A percentile compares a stretch with the other conserved stretches of the same genome.
Conservation (phyloP, 1,284 basidiomycete genomes). For the Papiliotrema flavescens region DNA sequence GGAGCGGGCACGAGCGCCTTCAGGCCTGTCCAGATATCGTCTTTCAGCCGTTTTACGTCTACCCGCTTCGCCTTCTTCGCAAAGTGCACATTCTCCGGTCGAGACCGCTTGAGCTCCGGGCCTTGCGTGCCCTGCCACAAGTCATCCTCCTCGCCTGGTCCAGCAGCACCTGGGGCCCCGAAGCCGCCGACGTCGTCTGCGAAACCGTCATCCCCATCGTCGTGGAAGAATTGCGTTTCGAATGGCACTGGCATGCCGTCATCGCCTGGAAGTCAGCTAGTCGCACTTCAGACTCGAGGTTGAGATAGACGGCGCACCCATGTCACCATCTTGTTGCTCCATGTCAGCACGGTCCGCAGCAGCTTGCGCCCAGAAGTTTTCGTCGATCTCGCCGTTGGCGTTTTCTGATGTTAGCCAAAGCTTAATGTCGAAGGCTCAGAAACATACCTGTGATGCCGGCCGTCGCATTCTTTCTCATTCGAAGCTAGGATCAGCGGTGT, state of each 20-base stretch:
- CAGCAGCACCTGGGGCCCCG: slow-evolving; percentile 44
- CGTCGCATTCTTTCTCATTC: slow-evolving; percentile 61
- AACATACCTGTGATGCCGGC: slow-evolving; percentile 17
- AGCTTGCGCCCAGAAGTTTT: slow-evolving; percentile 91
- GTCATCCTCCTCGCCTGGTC: slow-evolving; percentile 68
- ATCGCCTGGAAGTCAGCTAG: slow-evolving; percentile 30
- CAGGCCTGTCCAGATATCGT: slow-evolving; percentile 93
- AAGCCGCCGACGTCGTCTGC: slow-evolving; percentile 60
- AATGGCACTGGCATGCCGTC: slow-evolving; percentile 66
- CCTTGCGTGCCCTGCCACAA: slow-evolving; percentile 76
- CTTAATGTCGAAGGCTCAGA: neutral
- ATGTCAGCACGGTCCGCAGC: slow-evolving; percentile 71
- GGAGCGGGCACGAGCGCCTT: slow-evolving; percentile 61
- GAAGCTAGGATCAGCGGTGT: slow-evolving; percentile 55
- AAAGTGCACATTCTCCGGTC: slow-evolving; percentile 89
- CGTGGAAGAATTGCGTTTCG: slow-evolving; percentile 96
- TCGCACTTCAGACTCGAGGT: neutral
- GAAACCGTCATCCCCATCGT: slow-evolving; percentile 65
- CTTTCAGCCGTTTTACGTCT: slow-evolving; percentile 94
- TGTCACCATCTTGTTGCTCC: slow-evolving; percentile 57
- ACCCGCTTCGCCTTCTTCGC: slow-evolving; percentile 95
- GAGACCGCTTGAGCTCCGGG: slow-evolving; percentile 66
- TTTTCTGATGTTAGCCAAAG: slow-evolving; percentile 14
- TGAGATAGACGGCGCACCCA: slow-evolving; percentile 49
- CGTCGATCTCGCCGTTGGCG: slow-evolving; percentile 80